Evolutionary conservation across 805 yeast species (phyloP), one percentile per base, ranked within the genome.

Genomic region (Candida stauntonica): DNA sequence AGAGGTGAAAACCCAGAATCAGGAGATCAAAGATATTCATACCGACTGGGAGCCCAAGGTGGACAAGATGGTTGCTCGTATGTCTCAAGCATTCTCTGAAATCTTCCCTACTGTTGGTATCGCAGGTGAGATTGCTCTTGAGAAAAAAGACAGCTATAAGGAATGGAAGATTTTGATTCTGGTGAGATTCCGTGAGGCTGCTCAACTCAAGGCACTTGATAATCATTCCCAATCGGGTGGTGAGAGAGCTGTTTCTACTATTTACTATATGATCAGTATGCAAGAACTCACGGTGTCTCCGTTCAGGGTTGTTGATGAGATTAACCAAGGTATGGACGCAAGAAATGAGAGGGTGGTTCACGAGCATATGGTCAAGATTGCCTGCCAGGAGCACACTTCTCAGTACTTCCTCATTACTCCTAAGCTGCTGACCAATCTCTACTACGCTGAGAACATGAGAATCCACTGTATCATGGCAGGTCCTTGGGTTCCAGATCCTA

Each of bases 291-390:
- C 97, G 0, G 73, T 74, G 20, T 86, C 96, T 0, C 98, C 99
- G 8, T 87, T 93, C 55, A 70, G 98, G 55, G 89, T 91, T 3
- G 96, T 93, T 7, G 99, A 93, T 63, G 99, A 93, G 67, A 94
- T 93, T 46, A 93, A 93, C 58, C 99, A 93, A 64, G 99, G 99
- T 49, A 89, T 93, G 98, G 99, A 93, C 63, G 84, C 94, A 11
- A 76, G 76, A 44, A 93, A 93, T 55, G 99, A 93, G 61, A 75
- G 89, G 45, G 70, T 77, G 64, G 89, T 93, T 3, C 96, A 91
- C 57, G 74, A 76, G 45, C 76, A 86, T 45, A 79, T 93, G 72
- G 96, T 91, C 1, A 79, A 83, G 39, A 88, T 96, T 1, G 91
- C 97, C 0, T 86, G 96, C 55, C 62, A 64, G 4, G 67, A 73